Percentiles rank a stretch among this genome's conserved stretches.
These are phyloP conservation scores for Lyophyllum semitale DNA, from an alignment of 768 basidiomycete species.

Conservation along the genomic window DNA sequence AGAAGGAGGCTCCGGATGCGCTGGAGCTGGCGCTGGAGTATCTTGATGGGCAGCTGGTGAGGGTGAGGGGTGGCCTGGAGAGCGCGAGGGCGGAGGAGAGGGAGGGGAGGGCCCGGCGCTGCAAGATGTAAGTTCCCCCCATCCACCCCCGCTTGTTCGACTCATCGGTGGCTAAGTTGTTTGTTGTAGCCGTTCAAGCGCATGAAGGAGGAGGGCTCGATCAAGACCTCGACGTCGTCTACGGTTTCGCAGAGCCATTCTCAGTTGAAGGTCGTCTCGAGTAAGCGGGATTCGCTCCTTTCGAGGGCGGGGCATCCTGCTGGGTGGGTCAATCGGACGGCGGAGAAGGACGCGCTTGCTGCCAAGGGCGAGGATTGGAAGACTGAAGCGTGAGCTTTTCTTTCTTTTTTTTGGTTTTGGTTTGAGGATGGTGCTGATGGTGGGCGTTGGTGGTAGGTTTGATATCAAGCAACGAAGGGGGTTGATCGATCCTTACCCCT, in stretches of 20 bases:
- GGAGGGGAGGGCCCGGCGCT: slow-evolving; percentile 43
- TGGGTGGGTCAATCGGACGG: slow-evolving; percentile 69
- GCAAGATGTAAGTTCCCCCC: slow-evolving; percentile 60
- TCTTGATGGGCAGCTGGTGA: slow-evolving; percentile 85
- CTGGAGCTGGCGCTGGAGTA: slow-evolving; percentile 84
- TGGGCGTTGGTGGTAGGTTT: neutral
- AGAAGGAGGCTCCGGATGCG: slow-evolving; percentile 58
- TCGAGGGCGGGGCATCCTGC: slow-evolving; percentile 62
- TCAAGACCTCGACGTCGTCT: slow-evolving; percentile 20
- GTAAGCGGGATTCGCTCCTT: slow-evolving; percentile 71
- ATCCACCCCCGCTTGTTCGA: too few relatives aligned
- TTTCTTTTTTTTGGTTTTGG: neutral
- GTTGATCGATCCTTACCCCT: too few relatives aligned
- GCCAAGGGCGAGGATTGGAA: slow-evolving; percentile 39
- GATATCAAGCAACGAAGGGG: too few relatives aligned
- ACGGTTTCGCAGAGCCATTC: slow-evolving; percentile 36
- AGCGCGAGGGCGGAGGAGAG: slow-evolving; percentile 47
- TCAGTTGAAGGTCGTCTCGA: slow-evolving; percentile 80
- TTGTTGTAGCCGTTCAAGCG: slow-evolving; percentile 54
- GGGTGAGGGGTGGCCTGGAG: slow-evolving; percentile 80
- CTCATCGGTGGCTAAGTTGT: too few relatives aligned
- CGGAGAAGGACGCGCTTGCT: slow-evolving; percentile 38
- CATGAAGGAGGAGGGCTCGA: slow-evolving; percentile 45
- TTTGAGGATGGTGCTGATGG: neutral
- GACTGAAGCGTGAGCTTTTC: slow-evolving; percentile 38